Evolutionary conservation across 352 stramenopile genomes (phyloP), one percentile per base, ranked within the genome.

Genomic region (Globisporangium nodosum): DNA sequence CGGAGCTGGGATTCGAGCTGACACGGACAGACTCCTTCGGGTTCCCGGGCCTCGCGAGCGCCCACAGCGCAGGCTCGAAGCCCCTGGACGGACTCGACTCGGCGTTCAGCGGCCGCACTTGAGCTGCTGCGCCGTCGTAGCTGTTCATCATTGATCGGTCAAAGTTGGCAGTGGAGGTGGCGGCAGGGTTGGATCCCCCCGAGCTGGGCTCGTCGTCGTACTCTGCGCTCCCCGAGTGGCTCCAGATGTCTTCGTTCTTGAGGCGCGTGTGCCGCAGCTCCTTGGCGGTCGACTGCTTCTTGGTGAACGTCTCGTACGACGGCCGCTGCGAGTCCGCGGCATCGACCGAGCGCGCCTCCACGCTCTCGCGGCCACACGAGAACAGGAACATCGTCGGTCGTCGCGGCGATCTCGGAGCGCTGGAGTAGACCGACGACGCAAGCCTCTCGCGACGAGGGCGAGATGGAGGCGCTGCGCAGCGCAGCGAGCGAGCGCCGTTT

Each of bases 41-140:
- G 54, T 63, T 59, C n/a, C 54, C 30, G n/a, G 57, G 52, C 65
- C 68, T 1, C 24, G 60, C 60, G 5, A 51, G 52, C 6, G 46
- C 49, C 71, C 58, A 50, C 48, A 71, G 46, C 46, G 56, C 42
- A 54, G 58, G 35, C 50, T 69, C 33, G 35, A 48, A 60, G 37
- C 35, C 33, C 21, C 51, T 53, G 40, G 52, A 52, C 9, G 46
- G 33, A 16, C 43, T 58, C 21, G 37, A 48, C 3, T 60, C 47
- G 18, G 5, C 42, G 9, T 43, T 40, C 30, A 65, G 53, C 12
- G 60, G 60, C 20, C 52, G 52, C 45, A 65, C 60, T 48, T 65
- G 60, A 4, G 64, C 65, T 16, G 67, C 64, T 21, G 74, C 70
- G 45, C 68, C 66, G 50, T 78, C 66, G 67, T 75, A 71, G 30